Evolutionary conservation across 1,139 yeast species (phyloP).

Genomic region (Hanseniaspora sp.): DNA sequence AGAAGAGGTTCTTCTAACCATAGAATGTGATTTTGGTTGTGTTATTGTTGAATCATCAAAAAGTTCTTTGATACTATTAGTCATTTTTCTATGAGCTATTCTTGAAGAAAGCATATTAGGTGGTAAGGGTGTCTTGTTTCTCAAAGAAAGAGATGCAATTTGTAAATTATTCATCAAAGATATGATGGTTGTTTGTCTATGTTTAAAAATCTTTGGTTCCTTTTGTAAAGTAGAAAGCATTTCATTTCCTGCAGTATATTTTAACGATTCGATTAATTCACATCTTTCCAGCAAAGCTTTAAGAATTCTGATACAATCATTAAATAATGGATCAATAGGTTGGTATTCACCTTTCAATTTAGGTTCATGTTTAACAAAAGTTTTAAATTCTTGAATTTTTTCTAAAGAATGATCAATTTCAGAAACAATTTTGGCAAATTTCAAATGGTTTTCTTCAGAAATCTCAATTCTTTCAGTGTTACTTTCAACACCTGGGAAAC

Average conservation of each 20-base stretch:
- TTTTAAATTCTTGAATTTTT: conserved; percentile 35
- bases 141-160: conserved; percentile 35
- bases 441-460: conserved; percentile 26
- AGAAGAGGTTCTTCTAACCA: conserved; percentile 17
- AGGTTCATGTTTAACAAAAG: conserved; percentile 38
- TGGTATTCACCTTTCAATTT: conserved; percentile 38
- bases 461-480: conserved; percentile 20
- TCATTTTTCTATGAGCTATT: conserved; percentile 37
- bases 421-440: conserved; percentile 28
- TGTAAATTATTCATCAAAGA: conserved; percentile 29
- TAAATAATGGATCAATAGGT: conserved; percentile 33
- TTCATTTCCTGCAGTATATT: conserved; percentile 38
- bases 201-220: conserved; percentile 31
- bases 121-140: conserved; percentile 38
- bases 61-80: conserved; percentile 34
- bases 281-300: conserved; percentile 40
- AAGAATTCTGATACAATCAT: conserved; percentile 37
- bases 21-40: neutral
- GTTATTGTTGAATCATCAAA: neutral
- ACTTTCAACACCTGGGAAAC: conserved; percentile 8
- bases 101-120: conserved; percentile 41
- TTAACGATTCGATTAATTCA: conserved; percentile 36
- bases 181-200: conserved; percentile 38
- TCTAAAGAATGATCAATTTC: conserved; percentile 33
- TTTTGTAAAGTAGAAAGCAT: conserved; percentile 36